Percentiles rank a stretch among this genome's conserved stretches.
phyloP scores from a whole-genome alignment of 2,329 filamentous ascomycete species.

The Arthrobotrys sphaeroides region DNA sequence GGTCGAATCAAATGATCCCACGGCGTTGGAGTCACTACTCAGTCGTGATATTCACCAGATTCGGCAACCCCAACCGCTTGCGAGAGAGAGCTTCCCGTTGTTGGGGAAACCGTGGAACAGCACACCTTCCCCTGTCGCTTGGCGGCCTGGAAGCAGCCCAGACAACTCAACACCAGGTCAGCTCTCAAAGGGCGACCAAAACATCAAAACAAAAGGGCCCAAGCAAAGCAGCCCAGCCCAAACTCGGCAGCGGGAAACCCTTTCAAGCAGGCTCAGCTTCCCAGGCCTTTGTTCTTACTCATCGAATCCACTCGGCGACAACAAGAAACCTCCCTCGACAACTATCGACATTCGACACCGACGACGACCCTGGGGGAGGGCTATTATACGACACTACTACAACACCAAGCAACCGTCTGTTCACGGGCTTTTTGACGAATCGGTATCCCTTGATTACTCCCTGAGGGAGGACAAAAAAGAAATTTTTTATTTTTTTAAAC shows the following conservation, averaged over 20 bases:
- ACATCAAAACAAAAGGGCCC: slow-evolving; percentile 50
- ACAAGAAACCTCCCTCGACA: slow-evolving; percentile 19
- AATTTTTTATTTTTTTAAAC: too few relatives aligned
- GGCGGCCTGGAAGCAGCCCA: background rate
- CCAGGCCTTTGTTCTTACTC: slow-evolving; percentile 15
- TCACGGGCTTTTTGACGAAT: slow-evolving; percentile 32
- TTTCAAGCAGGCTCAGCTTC: slow-evolving; percentile 14
- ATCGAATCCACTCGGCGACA: slow-evolving; percentile 19
- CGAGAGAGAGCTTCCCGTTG: slow-evolving; percentile 7
- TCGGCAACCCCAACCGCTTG: background rate
- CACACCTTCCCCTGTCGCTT: slow-evolving; percentile 11
- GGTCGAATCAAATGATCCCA: slow-evolving; percentile 15
- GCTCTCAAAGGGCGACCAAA: slow-evolving; percentile 27
- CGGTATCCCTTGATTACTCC: slow-evolving; percentile 36
- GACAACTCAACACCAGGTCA: slow-evolving; percentile 44
- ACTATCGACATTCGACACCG: background rate
- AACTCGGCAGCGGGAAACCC: background rate
- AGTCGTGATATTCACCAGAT: background rate
- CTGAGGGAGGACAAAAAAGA: background rate
- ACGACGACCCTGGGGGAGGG: background rate
- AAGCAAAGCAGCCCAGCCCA: background rate
- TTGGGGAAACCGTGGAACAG: slow-evolving; percentile 34
- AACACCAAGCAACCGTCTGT: slow-evolving; percentile 8
- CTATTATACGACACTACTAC: background rate
- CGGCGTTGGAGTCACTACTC: background rate